Percentiles rank a stretch among this genome's conserved stretches.
Conservation (phyloP, 345 rosid genomes). For the Pseudoturritis turrita region DNA sequence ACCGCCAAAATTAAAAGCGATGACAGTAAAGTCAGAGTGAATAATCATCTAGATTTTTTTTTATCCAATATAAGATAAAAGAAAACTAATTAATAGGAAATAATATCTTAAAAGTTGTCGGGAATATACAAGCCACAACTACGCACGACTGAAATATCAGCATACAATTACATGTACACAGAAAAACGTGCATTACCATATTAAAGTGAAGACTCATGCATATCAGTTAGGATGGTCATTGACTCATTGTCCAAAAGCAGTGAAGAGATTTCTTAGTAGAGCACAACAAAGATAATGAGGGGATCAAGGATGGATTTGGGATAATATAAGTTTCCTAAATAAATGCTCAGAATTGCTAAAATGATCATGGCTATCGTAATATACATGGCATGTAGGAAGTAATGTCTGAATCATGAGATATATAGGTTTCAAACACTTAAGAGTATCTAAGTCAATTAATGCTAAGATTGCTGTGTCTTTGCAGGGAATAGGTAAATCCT, state of each 20-base stretch:
- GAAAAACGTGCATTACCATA: neutral
- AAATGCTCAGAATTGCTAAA: neutral
- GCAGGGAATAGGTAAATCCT: neutral
- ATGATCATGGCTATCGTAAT: neutral
- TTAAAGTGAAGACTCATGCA: neutral
- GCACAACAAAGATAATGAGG: neutral
- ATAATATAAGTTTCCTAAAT: neutral
- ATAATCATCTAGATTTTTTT: neutral
- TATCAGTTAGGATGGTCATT: neutral
- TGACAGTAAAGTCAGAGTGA: neutral
- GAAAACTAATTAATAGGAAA: neutral
- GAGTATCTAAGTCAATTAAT: no score
- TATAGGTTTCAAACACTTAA: neutral
- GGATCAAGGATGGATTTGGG: neutral
- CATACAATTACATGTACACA: neutral
- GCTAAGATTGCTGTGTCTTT: no score
- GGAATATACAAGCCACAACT: neutral
- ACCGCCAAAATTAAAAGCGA: neutral
- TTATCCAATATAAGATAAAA: neutral
- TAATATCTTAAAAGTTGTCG: neutral
- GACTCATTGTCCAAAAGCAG: neutral
- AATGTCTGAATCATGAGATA: neutral
- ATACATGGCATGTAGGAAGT: neutral
- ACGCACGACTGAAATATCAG: neutral
- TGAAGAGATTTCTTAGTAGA: neutral